Base-by-base conservation (phyloP, 2,329 filamentous ascomycete genomes). In the Aspergillus amoenus region DNA sequence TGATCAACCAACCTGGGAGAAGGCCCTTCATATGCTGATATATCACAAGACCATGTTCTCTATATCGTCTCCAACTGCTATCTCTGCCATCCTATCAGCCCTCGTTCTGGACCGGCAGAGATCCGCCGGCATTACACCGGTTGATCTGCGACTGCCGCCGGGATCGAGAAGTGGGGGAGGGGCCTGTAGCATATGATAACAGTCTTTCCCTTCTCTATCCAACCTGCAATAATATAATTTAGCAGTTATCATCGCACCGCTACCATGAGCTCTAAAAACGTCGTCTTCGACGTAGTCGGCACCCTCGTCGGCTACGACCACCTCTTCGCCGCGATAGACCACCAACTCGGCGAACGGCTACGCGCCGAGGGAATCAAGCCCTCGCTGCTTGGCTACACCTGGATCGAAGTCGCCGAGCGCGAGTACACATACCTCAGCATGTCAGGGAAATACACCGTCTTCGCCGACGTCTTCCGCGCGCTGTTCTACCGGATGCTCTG, bases 391-490 rank as follows among this genome's bases (percentile, higher is more conserved):
- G 77, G 73, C 13, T 76, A 70, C 48, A 67, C 73, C 4, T 80
- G 76, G 77, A 73, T 77, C 60, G 74, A 75, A 46, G 68, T 68
- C 4, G 71, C 76, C 4, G 78, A 80, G 55, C 70, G 73, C 5
- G 76, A 80, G 58, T 80, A 76, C 62, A 79, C 77, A 5, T 79
- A 75, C 53, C 69, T 80, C 3, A 76, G 72, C 40, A 67, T 79
- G 15, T 73, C 72, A 0, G 71, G 69, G 1, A 63, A 67, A 12
- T 79, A 80, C 60, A 68, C 62, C 1, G 65, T 68, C 1, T 80
- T 75, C 57, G 71, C 67, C 12, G 60, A 72, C 3, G 69, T 79
- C 11, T 71, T 79, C 52, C 64, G 66, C 15, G 65, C 69, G 0
- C 58, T 78, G 5, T 80, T 80, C 68, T 79, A 76, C 59, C 76